A percentile compares a stretch with the other conserved stretches of the same genome.
phyloP scores from a whole-genome alignment of 441 rosid species.

The Kokia cookei region DNA sequence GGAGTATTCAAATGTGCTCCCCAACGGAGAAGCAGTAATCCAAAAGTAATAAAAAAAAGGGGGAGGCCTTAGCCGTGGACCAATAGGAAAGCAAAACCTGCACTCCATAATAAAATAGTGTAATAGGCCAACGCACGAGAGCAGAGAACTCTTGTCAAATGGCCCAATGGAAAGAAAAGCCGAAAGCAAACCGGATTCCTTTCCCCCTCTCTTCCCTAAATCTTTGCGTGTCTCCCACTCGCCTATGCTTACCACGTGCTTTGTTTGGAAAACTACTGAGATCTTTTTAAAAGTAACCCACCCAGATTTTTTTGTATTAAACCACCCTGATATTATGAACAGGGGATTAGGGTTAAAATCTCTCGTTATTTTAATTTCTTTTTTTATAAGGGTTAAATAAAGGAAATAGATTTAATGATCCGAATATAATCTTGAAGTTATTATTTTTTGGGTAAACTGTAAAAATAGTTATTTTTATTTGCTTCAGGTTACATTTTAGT shows the following conservation, averaged over 20 bases:
- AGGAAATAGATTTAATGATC: too few relatives aligned
- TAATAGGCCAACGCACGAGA: not conserved
- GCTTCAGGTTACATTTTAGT: too few relatives aligned
- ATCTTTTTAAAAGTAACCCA: too few relatives aligned
- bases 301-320: too few relatives aligned
- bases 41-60: not conserved
- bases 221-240: not conserved
- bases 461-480: too few relatives aligned
- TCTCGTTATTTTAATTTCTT: too few relatives aligned
- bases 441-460: too few relatives aligned
- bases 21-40: not conserved
- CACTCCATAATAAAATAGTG: not conserved
- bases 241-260: not conserved
- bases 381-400: too few relatives aligned
- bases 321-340: too few relatives aligned
- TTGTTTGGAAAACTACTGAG: not conserved
- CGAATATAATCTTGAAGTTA: too few relatives aligned
- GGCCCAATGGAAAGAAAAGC: not conserved
- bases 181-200: not conserved
- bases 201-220: not conserved
- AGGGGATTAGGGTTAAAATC: too few relatives aligned
- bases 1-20: not conserved
- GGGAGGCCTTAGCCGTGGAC: not conserved
- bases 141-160: not conserved
- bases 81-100: not conserved